These are phyloP conservation scores for Mrakia frigida DNA, from an alignment of 768 basidiomycete species.

Conservation along the genomic window DNA sequence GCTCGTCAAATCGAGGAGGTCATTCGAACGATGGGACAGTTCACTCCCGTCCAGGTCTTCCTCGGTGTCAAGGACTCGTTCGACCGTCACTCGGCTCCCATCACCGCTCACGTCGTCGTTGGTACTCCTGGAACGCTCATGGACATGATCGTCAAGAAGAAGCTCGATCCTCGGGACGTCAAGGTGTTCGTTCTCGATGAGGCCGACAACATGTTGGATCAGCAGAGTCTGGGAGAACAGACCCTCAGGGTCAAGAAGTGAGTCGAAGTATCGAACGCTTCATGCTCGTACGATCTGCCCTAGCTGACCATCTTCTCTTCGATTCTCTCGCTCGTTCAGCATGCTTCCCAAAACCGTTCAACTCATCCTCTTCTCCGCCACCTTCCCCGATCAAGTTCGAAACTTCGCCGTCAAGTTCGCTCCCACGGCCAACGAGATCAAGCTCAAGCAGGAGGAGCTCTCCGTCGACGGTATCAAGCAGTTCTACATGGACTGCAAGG, in stretches of 20 bases:
- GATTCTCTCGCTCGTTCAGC: slow-evolving; percentile 31
- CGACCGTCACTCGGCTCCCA: slow-evolving; percentile 43
- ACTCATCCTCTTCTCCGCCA: slow-evolving; percentile 95
- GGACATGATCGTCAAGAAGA: slow-evolving; percentile 70
- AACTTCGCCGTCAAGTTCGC: slow-evolving; percentile 89
- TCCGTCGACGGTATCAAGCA: slow-evolving; percentile 91
- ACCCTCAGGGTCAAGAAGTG: slow-evolving; percentile 91
- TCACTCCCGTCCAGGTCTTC: slow-evolving; percentile 84
- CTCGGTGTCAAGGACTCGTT: slow-evolving; percentile 83
- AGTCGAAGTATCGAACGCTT: too few relatives aligned
- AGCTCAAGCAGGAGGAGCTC: slow-evolving; percentile 86
- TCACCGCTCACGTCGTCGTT: slow-evolving; percentile 86
- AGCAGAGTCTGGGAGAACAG: slow-evolving; percentile 83
- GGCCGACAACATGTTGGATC: slow-evolving; percentile 97
- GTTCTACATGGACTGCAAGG: slow-evolving; percentile 93
- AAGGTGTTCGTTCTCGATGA: slow-evolving; percentile 95
- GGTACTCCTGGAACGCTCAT: slow-evolving; percentile 95
- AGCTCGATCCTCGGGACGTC: slow-evolving; percentile 70
- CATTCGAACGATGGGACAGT: slow-evolving; percentile 88
- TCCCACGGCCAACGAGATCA: slow-evolving; percentile 91
- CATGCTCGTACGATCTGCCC: too few relatives aligned
- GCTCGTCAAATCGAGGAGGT: slow-evolving; percentile 98
- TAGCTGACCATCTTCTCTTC: neutral
- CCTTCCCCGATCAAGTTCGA: slow-evolving; percentile 91
- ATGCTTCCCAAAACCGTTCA: slow-evolving; percentile 51